phyloP scores from a whole-genome alignment of 805 yeast species.

The Yamadazyma kitorensis region DNA sequence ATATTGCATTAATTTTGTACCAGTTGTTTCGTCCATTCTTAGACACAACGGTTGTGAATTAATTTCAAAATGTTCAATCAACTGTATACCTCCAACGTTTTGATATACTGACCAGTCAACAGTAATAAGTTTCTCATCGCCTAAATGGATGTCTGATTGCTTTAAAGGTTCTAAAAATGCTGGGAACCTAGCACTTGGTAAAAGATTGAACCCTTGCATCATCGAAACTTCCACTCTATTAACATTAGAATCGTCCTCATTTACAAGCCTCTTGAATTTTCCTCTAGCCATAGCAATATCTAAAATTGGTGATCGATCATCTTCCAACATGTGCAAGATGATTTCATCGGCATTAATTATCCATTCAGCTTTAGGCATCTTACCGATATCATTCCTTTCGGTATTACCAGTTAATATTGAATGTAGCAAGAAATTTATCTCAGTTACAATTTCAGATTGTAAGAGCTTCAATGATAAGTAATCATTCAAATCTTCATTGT shows the following conservation, averaged over 20 bases:
- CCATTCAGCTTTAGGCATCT: constrained; percentile 30
- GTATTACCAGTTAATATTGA: constrained; percentile 36
- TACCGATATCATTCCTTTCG: constrained; percentile 14
- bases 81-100: constrained; percentile 40
- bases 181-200: constrained; percentile 29
- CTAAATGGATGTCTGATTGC: neutral
- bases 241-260: constrained; percentile 40
- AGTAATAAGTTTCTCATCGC: constrained; percentile 20
- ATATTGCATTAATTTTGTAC: constrained; percentile 34
- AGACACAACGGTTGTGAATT: constrained; percentile 36
- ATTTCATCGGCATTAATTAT: constrained; percentile 38
- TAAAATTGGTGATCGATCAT: constrained; percentile 37
- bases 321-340: constrained; percentile 38
- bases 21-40: constrained; percentile 38
- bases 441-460: constrained; percentile 31
- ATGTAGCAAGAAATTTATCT: constrained; percentile 34
- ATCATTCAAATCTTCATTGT: constrained; percentile 48
- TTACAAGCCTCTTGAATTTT: constrained; percentile 27
- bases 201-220: constrained; percentile 37
- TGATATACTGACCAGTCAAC: constrained; percentile 43
- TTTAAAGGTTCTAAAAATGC: constrained; percentile 31
- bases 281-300: constrained; percentile 38
- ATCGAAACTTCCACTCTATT: constrained; percentile 33
- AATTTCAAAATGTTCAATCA: constrained; percentile 38
- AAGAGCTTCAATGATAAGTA: constrained; percentile 33